Percentiles rank a stretch among this genome's conserved stretches.
phyloP scores from a whole-genome alignment of 257 asterid species.

The Solanum rostratum region DNA sequence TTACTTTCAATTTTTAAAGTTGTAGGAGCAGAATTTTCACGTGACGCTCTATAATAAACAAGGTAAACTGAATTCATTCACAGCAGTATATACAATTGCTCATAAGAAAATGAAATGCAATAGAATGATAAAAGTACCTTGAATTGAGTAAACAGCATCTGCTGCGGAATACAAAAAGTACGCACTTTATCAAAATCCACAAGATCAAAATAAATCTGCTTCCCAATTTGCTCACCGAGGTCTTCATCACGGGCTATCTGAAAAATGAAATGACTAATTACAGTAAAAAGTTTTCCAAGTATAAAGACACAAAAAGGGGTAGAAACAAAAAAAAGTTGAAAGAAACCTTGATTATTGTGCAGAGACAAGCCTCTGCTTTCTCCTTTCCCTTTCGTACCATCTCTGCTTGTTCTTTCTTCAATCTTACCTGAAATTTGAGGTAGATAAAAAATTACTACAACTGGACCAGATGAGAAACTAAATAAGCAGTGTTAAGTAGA shows the following conservation, averaged over 20 bases:
- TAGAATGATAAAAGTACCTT: slow-evolving; percentile 35
- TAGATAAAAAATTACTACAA: not conserved
- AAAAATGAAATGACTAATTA: not conserved
- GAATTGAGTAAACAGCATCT: slow-evolving; percentile 43
- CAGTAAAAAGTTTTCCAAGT: not conserved
- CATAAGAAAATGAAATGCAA: not conserved
- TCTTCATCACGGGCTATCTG: slow-evolving; percentile 86
- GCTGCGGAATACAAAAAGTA: slow-evolving; percentile 60
- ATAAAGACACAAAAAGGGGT: not conserved
- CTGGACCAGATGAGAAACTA: not conserved
- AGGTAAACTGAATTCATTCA: not conserved
- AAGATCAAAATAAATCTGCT: slow-evolving; percentile 69
- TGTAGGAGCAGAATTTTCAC: not conserved
- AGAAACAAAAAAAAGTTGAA: not conserved
- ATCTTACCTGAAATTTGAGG: slow-evolving; percentile 31
- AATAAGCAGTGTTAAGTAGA: not conserved
- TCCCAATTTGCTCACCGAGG: slow-evolving; percentile 59
- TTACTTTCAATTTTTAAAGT: not conserved
- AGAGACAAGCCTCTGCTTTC: slow-evolving; percentile 69
- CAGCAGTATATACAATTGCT: not conserved
- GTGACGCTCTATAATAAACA: not conserved
- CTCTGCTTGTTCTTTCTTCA: slow-evolving; percentile 63
- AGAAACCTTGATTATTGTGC: slow-evolving; percentile 58
- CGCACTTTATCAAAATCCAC: slow-evolving; percentile 81
- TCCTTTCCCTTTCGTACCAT: slow-evolving; percentile 58